Percentiles rank a stretch among this genome's conserved stretches.
Evolutionary conservation across 2,329 filamentous ascomycete genomes (phyloP).

Genomic region (Tolypocladium ovalisporum): DNA sequence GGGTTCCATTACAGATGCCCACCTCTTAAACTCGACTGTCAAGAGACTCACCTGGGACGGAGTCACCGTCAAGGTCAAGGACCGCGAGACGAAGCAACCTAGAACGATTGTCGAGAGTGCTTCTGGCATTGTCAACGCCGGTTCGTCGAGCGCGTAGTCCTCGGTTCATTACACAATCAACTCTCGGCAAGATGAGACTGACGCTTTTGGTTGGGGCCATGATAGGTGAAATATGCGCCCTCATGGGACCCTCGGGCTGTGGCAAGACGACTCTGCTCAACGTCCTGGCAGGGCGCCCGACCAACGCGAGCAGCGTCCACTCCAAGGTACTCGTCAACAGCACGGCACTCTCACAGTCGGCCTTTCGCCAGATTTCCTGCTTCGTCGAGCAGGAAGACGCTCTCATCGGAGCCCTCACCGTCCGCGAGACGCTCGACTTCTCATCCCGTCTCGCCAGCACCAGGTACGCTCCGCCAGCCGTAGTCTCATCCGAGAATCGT

Average conservation of each 20-base stretch:
- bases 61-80: slow-evolving; percentile 62
- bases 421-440: slow-evolving; percentile 69
- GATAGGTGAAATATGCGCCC: slow-evolving; percentile 57
- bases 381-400: slow-evolving; percentile 88
- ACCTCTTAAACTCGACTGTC: slow-evolving; percentile 54
- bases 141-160: slow-evolving; percentile 19
- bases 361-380: slow-evolving; percentile 55
- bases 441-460: slow-evolving; percentile 57
- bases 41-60: slow-evolving; percentile 54
- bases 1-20: slow-evolving; percentile 19
- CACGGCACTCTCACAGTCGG: slow-evolving; percentile 32
- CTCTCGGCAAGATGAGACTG: neutral
- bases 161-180: no score
- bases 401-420: slow-evolving; percentile 69
- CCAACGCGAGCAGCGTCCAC: slow-evolving; percentile 28
- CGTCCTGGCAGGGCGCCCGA: slow-evolving; percentile 50
- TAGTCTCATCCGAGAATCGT: neutral
- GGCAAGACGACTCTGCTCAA: slow-evolving; percentile 83
- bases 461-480: slow-evolving; percentile 26
- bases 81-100: slow-evolving; percentile 51
- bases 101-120: slow-evolving; percentile 53
- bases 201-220: neutral
- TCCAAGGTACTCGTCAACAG: slow-evolving; percentile 51
- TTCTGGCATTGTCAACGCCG: slow-evolving; percentile 53
- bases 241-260: slow-evolving; percentile 67